Evolutionary conservation across 208 protist species (phyloP), one percentile per base, ranked within the genome.

Genomic region (Leishmania guyanensis): DNA sequence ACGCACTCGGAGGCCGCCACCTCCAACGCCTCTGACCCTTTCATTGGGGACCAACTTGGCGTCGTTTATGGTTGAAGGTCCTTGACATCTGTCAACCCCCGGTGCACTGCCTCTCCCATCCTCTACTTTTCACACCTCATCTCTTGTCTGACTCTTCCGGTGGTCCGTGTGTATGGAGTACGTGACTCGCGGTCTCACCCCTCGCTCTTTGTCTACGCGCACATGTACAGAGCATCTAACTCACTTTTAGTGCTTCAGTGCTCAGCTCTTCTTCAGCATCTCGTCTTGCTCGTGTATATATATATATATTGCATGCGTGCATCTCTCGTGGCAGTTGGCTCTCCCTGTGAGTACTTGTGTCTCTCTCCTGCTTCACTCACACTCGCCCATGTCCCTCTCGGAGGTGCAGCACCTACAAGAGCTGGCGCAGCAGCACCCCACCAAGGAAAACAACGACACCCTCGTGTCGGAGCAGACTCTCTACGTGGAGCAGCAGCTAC

Each of bases 391-490:
- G 89, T 88, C 86, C n/a, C 81, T 86, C 51, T 36, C 58, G 1
- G 64, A 80, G 33, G 78, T 86, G 8, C 72, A 85, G 12, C 64
- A 82, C 20, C 78, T 87, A 48, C 84, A 87, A 64, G 36, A 26
- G 54, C 43, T 39, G 79, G 89, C 62, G 56, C 36, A 84, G 33
- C n/a, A 80, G 29, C 51, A 76, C 12, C 85, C 85, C n/a, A 68
- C 74, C 22, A 43, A 81, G 9, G 72, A 84, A 16, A 70, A 70
- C 73, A 86, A 88, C 79, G 65, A 75, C 5, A 65, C 71, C 36
- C 84, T 92, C 50, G 73, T 90, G 53, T 48, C 65, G 53, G 85
- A 87, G 65, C 82, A 92, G 82, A 29, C 85, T 4, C 29, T 36
- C 14, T 87, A 82, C 72, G 39, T 87, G 14, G 79, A 86, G 62